Conservation (phyloP, 371 early-diverging fungal species). For the Mortierella polycephala region DNA sequence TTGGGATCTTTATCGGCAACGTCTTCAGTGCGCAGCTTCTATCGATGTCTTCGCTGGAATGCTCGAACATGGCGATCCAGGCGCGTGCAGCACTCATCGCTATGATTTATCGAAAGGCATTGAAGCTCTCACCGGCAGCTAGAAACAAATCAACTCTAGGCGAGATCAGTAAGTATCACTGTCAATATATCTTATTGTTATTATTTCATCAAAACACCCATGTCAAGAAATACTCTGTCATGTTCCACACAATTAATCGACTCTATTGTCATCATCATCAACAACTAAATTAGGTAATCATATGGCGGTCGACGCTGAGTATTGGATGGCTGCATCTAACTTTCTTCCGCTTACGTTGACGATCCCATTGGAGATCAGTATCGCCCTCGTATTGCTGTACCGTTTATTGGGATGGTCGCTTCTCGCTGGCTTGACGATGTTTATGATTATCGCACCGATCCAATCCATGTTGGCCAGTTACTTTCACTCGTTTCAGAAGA, state of each 20-base stretch:
- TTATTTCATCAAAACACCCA: neutral
- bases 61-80: constrained; percentile 47
- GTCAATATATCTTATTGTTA: neutral
- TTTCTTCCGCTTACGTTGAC: constrained; percentile 67
- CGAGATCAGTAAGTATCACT: constrained; percentile 66
- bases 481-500: constrained; percentile 37
- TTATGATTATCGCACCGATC: constrained; percentile 78
- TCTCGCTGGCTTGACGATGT: constrained; percentile 87
- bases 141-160: constrained; percentile 68
- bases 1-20: constrained; percentile 35
- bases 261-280: too few species aligned
- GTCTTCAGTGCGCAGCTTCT: constrained; percentile 24
- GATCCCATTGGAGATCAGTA: constrained; percentile 84
- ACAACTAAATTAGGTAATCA: constrained; percentile 59
- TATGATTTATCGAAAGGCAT: constrained; percentile 67
- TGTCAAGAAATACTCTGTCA: neutral
- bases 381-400: constrained; percentile 82
- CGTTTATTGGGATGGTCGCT: constrained; percentile 85
- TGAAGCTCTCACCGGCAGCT: constrained; percentile 60
- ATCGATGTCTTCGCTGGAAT: constrained; percentile 42
- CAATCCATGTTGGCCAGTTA: constrained; percentile 60
- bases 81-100: constrained; percentile 61
- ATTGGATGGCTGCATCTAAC: constrained; percentile 63
- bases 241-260: neutral
- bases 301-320: constrained; percentile 89